Conservation (phyloP, 2,329 filamentous ascomycete species). For the Pseudogymnoascus sp. region DNA sequence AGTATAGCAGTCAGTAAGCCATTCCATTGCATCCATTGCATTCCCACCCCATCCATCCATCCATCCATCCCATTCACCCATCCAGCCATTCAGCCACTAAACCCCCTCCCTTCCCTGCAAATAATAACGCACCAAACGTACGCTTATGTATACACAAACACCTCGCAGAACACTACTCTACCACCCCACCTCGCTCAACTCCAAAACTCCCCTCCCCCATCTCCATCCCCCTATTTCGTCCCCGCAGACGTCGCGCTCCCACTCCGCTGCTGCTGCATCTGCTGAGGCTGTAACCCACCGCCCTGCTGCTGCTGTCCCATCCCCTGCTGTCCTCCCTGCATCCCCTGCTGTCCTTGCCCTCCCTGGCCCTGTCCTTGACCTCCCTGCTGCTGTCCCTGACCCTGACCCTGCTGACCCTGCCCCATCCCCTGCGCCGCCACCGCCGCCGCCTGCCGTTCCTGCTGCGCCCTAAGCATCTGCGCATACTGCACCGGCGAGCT, state of each 20-base stretch:
- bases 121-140: neutral
- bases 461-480: constrained; percentile 45
- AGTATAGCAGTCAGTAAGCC: neutral
- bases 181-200: neutral
- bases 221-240: neutral
- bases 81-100: neutral
- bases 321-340: constrained; percentile 25
- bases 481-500: constrained; percentile 39
- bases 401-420: no score
- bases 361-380: constrained; percentile 16
- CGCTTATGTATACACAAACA: neutral
- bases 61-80: neutral
- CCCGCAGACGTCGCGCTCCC: neutral
- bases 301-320: constrained; percentile 9
- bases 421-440: constrained; percentile 18
- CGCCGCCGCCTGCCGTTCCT: constrained; percentile 32
- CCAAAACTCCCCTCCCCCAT: neutral
- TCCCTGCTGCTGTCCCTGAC: constrained; percentile 11
- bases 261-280: constrained; percentile 12
- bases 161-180: neutral
- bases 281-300: constrained; percentile 13
- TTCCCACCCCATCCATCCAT: neutral
- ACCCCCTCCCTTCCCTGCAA: neutral
- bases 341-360: constrained; percentile 21
- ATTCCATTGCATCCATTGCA: neutral